A percentile compares a stretch with the other conserved stretches of the same genome.
Evolutionary conservation across 2,329 filamentous ascomycete genomes (phyloP).

Genomic region (Camillea tinctor): DNA sequence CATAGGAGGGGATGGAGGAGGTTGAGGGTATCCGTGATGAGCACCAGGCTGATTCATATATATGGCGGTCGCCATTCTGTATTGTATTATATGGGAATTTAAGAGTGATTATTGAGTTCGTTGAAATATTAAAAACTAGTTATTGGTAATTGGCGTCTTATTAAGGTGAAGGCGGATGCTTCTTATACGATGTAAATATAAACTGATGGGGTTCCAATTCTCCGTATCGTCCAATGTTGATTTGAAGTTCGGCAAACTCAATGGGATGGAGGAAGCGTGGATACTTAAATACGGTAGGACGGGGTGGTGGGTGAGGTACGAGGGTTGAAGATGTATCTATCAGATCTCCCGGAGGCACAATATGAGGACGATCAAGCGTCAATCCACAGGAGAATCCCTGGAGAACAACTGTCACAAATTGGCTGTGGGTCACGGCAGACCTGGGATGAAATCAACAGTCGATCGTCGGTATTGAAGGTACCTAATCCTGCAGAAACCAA

Average conservation of each 20-base stretch:
- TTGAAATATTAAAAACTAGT: constrained; percentile 12
- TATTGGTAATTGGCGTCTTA: not conserved
- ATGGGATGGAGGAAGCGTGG: constrained; percentile 37
- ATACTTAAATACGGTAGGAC: constrained; percentile 45
- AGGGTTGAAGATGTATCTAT: constrained; percentile 43
- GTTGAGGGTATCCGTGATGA: constrained; percentile 58
- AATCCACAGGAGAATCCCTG: constrained; percentile 51
- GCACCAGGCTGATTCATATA: constrained; percentile 46
- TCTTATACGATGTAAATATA: not conserved
- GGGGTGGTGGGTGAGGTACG: constrained; percentile 38
- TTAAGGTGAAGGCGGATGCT: not conserved
- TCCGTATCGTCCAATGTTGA: constrained; percentile 5
- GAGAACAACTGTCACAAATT: constrained; percentile 55
- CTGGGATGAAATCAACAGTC: constrained; percentile 41
- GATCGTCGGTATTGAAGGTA: constrained; percentile 36
- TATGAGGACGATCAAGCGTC: constrained; percentile 50
- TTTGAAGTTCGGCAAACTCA: constrained; percentile 17
- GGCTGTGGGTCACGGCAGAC: constrained; percentile 48
- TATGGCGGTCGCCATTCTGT: constrained; percentile 45
- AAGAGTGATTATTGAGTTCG: constrained; percentile 21
- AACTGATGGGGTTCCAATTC: not conserved
- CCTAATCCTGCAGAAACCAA: constrained; percentile 30
- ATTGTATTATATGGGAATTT: constrained; percentile 30
- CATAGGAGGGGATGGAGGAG: constrained; percentile 72
- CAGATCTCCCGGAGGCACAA: constrained; percentile 49